These are phyloP conservation scores for Acrocalymma vagum DNA, from an alignment of 2,329 filamentous ascomycete genomes.

Conservation along the genomic window DNA sequence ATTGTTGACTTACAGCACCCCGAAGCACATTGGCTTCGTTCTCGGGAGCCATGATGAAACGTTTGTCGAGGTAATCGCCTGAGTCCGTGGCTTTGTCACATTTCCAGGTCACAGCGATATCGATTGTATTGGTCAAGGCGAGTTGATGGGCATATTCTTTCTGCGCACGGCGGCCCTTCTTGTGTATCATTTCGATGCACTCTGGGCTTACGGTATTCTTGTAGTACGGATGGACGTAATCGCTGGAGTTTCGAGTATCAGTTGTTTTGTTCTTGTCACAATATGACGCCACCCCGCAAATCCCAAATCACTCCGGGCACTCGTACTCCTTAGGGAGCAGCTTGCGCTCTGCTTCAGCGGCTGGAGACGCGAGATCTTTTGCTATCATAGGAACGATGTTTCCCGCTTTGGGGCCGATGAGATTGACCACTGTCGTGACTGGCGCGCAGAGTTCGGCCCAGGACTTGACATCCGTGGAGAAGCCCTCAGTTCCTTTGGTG, in stretches of 20 bases:
- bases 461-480: not conserved
- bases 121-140: slow-evolving; percentile 1
- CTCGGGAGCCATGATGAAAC: slow-evolving; percentile 1
- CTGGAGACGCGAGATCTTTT: slow-evolving; percentile 7
- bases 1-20: slow-evolving; percentile 6
- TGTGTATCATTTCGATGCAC: slow-evolving; percentile 13
- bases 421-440: slow-evolving; percentile 5
- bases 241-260: slow-evolving; percentile 8
- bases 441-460: slow-evolving; percentile 4
- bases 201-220: slow-evolving; percentile 1
- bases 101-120: slow-evolving; percentile 15
- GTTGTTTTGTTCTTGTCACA: not conserved
- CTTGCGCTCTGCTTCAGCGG: slow-evolving; percentile 6
- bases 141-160: slow-evolving; percentile 12
- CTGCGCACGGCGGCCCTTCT: slow-evolving; percentile 14
- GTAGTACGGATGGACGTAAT: slow-evolving; percentile 7
- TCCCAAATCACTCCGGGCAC: not conserved
- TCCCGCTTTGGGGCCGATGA: slow-evolving; percentile 10
- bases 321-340: slow-evolving; percentile 14
- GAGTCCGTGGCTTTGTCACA: slow-evolving; percentile 1
- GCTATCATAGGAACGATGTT: slow-evolving; percentile 12
- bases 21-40: slow-evolving; percentile 4
- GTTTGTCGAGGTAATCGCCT: not conserved
- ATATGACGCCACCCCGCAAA: not conserved
- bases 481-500: not conserved